Evolutionary conservation across 495 filamentous ascomycete species (phyloP).

Genomic region (Talaromyces trachyspermus): DNA sequence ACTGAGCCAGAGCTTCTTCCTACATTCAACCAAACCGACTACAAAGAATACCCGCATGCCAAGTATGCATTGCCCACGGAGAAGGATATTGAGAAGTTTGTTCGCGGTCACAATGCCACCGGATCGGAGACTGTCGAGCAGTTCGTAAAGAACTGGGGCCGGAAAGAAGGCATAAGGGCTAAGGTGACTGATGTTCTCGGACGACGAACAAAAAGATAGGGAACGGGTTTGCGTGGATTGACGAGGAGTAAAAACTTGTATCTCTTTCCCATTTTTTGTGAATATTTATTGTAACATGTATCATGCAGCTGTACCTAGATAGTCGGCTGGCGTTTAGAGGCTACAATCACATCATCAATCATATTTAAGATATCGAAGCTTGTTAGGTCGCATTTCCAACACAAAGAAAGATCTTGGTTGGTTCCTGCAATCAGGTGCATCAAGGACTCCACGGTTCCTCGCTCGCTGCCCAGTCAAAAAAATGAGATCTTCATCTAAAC

Average conservation of each 20-base stretch:
- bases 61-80: conserved; percentile 68
- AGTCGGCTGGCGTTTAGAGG: too few species aligned
- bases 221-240: conserved; percentile 9
- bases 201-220: conserved; percentile 8
- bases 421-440: too few species aligned
- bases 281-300: neutral
- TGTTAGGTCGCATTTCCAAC: too few species aligned
- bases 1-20: conserved; percentile 39
- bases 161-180: conserved; percentile 14
- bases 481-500: too few species aligned
- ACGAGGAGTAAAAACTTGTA: neutral
- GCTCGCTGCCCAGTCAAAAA: too few species aligned
- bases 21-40: conserved; percentile 49
- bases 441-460: too few species aligned
- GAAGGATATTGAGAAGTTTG: conserved; percentile 51
- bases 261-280: neutral
- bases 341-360: too few species aligned
- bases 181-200: conserved; percentile 14
- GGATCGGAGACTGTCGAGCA: conserved; percentile 15
- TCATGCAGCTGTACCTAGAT: too few species aligned
- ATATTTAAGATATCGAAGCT: too few species aligned
- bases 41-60: conserved; percentile 59
- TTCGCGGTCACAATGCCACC: conserved; percentile 20
- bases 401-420: too few species aligned
- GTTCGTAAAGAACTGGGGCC: conserved; percentile 24